Base-by-base conservation (phyloP, 2,329 filamentous ascomycete species). In the Pestalotiopsis sp. region DNA sequence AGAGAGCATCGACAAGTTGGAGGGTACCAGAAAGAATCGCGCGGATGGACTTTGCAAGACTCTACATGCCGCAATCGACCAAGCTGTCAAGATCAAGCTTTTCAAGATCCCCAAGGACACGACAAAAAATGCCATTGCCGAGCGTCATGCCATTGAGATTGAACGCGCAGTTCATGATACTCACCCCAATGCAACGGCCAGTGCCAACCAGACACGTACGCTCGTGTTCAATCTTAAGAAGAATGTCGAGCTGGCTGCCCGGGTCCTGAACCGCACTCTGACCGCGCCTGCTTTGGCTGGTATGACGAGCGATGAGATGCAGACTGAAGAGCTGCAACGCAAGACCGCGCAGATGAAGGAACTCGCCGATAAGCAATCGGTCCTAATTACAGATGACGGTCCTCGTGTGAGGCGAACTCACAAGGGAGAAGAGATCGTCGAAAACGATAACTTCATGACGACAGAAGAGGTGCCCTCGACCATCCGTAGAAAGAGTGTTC, bases 341-440 rank as follows among this genome's bases (percentile, higher is more conserved):
- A 89, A 94, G 78, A 92, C 89, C 27, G 92, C 92, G 17, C 89
- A 91, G 74, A 90, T 95, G 86, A 92, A 92, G 79, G 92, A 93
- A 65, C 88, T 90, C 70, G 90, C 90, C 0, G 93, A 96, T 76
- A 93, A 94, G 75, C 93, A 95, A 78, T 93, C 95, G 60, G 95
- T 96, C 61, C 87, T 97, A 41, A 90, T 95, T 69, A 89, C 93
- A 14, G 89, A 93, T 23, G 90, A 92, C 20, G 87, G 89, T 63
- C 94, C 95, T 4, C 90, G 94, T 3, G 91, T 98, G 68, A 89
- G 94, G 75, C 90, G 93, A 73, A 98, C 95, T 2, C 95, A 98
- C 83, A 98, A 98, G 80, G 96, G 96, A 13, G 95, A 98, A 69
- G 96, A 98, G 78, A 80, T 97, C 17, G 87, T 98, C 17, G 94